Conservation (phyloP, 179 eudicot species). For the Spergularia azorica region DNA sequence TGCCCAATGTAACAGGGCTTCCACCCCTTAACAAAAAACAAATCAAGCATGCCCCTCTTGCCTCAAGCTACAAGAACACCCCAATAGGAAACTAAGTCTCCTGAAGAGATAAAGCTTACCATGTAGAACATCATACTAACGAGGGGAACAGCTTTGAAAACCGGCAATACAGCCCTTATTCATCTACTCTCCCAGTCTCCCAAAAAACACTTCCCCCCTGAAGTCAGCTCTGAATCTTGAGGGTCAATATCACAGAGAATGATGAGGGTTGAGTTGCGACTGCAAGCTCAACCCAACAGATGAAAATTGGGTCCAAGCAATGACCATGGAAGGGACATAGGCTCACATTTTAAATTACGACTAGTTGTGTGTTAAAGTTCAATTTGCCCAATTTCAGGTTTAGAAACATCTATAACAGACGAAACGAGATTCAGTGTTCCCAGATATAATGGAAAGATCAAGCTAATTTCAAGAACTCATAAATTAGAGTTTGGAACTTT, state of each 20-base stretch:
- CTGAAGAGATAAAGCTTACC: too few species aligned
- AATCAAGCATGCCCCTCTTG: too few species aligned
- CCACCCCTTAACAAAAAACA: too few species aligned
- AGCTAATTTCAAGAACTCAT: background rate
- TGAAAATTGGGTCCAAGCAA: background rate
- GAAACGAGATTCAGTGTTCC: background rate
- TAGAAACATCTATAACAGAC: background rate
- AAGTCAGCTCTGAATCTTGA: background rate
- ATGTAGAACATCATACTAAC: too few species aligned
- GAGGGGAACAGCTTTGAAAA: too few species aligned
- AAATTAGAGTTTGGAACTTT: background rate
- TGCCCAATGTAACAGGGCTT: background rate
- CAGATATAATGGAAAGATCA: background rate
- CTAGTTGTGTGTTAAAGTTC: background rate
- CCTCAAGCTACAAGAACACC: too few species aligned
- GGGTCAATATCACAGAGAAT: background rate
- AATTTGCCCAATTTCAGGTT: background rate
- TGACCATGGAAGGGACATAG: background rate
- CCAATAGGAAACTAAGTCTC: too few species aligned
- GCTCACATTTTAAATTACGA: background rate
- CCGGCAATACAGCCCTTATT: background rate
- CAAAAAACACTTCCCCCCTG: background rate
- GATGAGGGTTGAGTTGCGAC: background rate
- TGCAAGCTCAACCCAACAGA: background rate
- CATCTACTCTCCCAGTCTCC: background rate